Percentiles rank a stretch among this genome's conserved stretches.
Conservation (phyloP, 2,329 filamentous ascomycete genomes). For the Ophiostoma fasciatum region DNA sequence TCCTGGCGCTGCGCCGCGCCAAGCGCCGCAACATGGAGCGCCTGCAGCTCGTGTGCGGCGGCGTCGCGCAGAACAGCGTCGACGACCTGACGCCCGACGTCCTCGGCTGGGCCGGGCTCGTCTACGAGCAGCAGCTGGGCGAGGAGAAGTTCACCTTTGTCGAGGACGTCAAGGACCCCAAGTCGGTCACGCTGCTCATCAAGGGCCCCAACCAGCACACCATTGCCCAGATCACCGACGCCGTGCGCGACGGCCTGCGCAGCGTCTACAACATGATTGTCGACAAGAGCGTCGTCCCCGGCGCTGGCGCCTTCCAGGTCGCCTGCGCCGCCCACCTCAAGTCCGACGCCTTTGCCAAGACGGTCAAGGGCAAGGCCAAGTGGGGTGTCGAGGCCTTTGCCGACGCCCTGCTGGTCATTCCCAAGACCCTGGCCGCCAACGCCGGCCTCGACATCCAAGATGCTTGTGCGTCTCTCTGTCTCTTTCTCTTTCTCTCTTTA, state of each 20-base stretch:
- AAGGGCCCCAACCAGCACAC: conserved; percentile 97
- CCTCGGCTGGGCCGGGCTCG: conserved; percentile 87
- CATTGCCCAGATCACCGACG: conserved; percentile 92
- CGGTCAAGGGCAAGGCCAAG: conserved; percentile 95
- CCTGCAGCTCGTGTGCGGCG: conserved; percentile 86
- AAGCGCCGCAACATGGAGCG: conserved; percentile 99
- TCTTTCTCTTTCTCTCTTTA: conserved; percentile 1
- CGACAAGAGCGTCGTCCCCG: conserved; percentile 89
- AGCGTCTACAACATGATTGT: conserved; percentile 99
- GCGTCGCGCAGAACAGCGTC: conserved; percentile 85
- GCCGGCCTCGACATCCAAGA: conserved; percentile 95
- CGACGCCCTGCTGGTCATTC: conserved; percentile 86
- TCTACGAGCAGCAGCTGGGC: conserved; percentile 93
- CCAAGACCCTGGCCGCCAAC: conserved; percentile 93
- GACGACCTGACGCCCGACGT: conserved; percentile 80
- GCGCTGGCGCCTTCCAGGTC: conserved; percentile 90
- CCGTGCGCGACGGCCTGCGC: conserved; percentile 83
- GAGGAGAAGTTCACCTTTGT: conserved; percentile 99
- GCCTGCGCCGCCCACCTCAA: conserved; percentile 78
- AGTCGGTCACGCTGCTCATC: conserved; percentile 93
- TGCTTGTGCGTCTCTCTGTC: conserved; percentile 49
- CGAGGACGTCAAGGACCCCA: conserved; percentile 96
- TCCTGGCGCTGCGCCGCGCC: conserved; percentile 81
- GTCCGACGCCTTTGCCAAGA: conserved; percentile 73
- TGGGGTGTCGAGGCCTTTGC: conserved; percentile 91